phyloP scores from a whole-genome alignment of 495 filamentous ascomycete genomes.

The Hypoxylon intermedium region DNA sequence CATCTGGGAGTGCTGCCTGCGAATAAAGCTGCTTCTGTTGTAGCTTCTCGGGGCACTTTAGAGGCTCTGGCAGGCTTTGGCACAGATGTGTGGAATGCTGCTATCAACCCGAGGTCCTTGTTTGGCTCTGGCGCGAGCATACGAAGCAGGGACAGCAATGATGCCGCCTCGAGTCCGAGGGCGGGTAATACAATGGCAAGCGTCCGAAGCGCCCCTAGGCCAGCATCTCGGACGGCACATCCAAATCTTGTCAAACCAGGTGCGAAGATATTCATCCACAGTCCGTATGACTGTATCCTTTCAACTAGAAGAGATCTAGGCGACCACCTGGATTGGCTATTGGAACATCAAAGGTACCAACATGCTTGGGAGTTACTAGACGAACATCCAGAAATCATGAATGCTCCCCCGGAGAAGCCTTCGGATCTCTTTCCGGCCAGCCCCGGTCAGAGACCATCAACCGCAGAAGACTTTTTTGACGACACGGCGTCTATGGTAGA shows the following conservation, averaged over 20 bases:
- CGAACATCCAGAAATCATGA: slow-evolving; percentile 77
- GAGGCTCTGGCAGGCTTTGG: slow-evolving; percentile 68
- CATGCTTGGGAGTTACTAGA: slow-evolving; percentile 88
- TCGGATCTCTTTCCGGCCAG: slow-evolving; percentile 51
- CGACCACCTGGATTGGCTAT: slow-evolving; percentile 85
- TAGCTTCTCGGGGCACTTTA: slow-evolving; percentile 69
- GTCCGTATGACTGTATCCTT: slow-evolving; percentile 92
- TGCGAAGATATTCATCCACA: slow-evolving; percentile 93
- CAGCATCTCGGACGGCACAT: slow-evolving; percentile 43
- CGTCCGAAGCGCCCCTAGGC: slow-evolving; percentile 21
- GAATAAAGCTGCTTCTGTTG: slow-evolving; percentile 64
- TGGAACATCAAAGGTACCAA: slow-evolving; percentile 78
- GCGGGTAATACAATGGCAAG: slow-evolving; percentile 39
- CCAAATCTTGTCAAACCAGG: slow-evolving; percentile 66
- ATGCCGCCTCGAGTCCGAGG: slow-evolving; percentile 45
- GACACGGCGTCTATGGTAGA: slow-evolving; percentile 71
- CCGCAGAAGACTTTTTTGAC: slow-evolving; percentile 79
- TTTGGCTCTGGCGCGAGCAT: slow-evolving; percentile 90
- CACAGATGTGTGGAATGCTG: slow-evolving; percentile 75
- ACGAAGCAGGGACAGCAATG: slow-evolving; percentile 70
- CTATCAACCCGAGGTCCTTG: slow-evolving; percentile 80
- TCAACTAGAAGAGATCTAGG: slow-evolving; percentile 82
- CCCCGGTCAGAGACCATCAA: slow-evolving; percentile 55
- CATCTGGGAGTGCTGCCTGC: slow-evolving; percentile 85
- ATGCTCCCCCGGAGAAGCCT: slow-evolving; percentile 46